A percentile compares a stretch with the other conserved stretches of the same genome.
Evolutionary conservation across 768 basidiomycete species (phyloP).

Genomic region (Lactarius akahatsu): DNA sequence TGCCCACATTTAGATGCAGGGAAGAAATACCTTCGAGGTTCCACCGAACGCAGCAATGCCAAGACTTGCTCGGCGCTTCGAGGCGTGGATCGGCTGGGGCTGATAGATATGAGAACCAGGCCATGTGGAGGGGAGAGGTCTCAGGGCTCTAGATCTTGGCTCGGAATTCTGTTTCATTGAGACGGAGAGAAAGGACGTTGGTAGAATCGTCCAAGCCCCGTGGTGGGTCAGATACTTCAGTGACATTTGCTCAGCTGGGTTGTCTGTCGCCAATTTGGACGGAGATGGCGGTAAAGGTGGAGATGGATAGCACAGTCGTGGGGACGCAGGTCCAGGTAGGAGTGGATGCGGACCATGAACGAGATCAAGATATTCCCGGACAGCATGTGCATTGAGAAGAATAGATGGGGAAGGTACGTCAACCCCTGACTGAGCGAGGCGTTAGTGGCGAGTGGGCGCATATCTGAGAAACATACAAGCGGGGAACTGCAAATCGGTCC

Average conservation of each 20-base stretch:
- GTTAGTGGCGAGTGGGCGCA: background rate
- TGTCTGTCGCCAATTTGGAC: background rate
- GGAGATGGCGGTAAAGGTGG: background rate
- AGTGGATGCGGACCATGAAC: conserved; percentile 14
- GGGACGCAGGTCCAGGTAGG: background rate
- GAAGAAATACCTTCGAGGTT: conserved; percentile 13
- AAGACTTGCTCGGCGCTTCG: conserved; percentile 16
- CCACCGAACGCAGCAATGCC: background rate
- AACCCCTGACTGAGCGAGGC: conserved; percentile 9
- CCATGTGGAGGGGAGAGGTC: background rate
- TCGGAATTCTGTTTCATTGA: background rate
- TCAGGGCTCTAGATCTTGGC: background rate
- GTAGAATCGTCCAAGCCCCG: background rate
- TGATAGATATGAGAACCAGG: background rate
- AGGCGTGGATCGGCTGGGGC: background rate
- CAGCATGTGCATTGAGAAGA: conserved; percentile 17
- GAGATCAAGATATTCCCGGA: conserved; percentile 17
- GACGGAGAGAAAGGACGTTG: background rate
- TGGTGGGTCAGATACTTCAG: background rate
- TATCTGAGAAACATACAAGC: conserved; percentile 7
- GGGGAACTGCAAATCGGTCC: conserved; percentile 11
- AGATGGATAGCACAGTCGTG: conserved; percentile 6
- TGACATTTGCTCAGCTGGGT: conserved; percentile 1
- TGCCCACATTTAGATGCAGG: background rate
- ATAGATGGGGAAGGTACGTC: conserved; percentile 5